A percentile compares a stretch with the other conserved stretches of the same genome.
phyloP scores from a whole-genome alignment of 139 green algal species.

The Tetraselmis striata region DNA sequence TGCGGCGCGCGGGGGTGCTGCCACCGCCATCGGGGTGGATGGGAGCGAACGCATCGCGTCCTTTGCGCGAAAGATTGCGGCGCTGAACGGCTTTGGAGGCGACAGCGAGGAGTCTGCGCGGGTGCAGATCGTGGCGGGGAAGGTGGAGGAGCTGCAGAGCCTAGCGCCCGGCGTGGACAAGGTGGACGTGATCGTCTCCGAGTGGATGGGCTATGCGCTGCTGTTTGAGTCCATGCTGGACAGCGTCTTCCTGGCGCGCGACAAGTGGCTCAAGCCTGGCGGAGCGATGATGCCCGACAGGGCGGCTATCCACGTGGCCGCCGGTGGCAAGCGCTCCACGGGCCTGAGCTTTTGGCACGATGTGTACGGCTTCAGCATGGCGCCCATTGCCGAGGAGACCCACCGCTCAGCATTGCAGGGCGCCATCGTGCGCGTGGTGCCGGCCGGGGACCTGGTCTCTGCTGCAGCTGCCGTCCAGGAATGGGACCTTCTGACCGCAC shows the following conservation, averaged over 20 bases:
- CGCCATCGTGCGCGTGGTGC: conserved; percentile 53
- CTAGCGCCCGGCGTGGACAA: conserved; percentile 36
- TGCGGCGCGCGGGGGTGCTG: conserved; percentile 72
- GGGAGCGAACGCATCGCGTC: conserved; percentile 51
- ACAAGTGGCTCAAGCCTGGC: conserved; percentile 71
- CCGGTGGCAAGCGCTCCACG: conserved; percentile 28
- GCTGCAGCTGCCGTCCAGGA: conserved; percentile 19
- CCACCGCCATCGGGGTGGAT: conserved; percentile 51
- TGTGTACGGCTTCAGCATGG: conserved; percentile 91
- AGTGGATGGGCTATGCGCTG: conserved; percentile 98
- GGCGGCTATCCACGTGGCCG: conserved; percentile 68
- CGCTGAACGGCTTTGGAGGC: neutral
- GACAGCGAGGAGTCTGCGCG: neutral
- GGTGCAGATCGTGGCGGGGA: conserved; percentile 33
- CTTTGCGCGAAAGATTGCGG: conserved; percentile 35
- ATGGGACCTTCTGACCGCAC: conserved; percentile 17
- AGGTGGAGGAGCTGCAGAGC: conserved; percentile 56
- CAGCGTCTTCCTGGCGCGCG: conserved; percentile 63
- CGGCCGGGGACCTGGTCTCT: conserved; percentile 42
- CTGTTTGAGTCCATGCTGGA: conserved; percentile 97
- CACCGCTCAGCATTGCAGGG: conserved; percentile 18
- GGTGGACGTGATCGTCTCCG: conserved; percentile 83
- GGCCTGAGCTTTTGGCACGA: conserved; percentile 75
- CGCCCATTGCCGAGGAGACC: conserved; percentile 45
- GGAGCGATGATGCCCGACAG: conserved; percentile 86